Conservation (phyloP, 2,329 filamentous ascomycete genomes). For the Clonostachys byssicola region DNA sequence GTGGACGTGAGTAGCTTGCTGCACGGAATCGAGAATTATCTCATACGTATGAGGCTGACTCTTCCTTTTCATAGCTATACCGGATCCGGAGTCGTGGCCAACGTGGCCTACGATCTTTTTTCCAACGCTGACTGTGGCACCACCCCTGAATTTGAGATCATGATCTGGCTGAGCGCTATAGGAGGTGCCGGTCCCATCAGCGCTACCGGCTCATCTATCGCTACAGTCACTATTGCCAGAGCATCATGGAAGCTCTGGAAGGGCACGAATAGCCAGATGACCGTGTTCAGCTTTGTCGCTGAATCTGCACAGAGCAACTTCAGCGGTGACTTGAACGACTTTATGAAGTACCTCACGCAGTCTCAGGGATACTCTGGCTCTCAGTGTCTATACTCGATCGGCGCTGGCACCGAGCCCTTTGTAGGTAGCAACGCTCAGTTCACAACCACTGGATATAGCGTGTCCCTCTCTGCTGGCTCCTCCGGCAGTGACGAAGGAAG, state of each 20-base stretch:
- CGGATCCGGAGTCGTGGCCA: conserved; percentile 31
- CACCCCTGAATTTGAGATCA: conserved; percentile 50
- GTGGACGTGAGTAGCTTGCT: conserved; percentile 16
- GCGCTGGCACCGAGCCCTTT: conserved; percentile 54
- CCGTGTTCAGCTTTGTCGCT: conserved; percentile 50
- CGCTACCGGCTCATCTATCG: conserved; percentile 37
- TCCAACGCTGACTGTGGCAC: conserved; percentile 25
- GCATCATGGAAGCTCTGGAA: conserved; percentile 51
- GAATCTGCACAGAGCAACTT: conserved; percentile 24
- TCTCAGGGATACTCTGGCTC: conserved; percentile 38
- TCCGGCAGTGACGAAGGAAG: too few relatives aligned
- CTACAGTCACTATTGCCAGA: conserved; percentile 38
- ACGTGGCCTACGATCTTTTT: conserved; percentile 62
- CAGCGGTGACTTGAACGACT: conserved; percentile 50
- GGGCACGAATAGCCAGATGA: conserved; percentile 51
- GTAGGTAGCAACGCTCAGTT: conserved; percentile 32
- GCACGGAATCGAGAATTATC: too few relatives aligned
- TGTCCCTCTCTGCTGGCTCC: too few relatives aligned
- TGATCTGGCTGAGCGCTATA: conserved; percentile 48
- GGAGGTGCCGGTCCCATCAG: conserved; percentile 48
- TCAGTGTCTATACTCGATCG: conserved; percentile 49
- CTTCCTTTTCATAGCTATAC: conserved; percentile 16
- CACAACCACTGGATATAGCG: conserved; percentile 3
- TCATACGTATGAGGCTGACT: too few relatives aligned
- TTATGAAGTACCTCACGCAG: conserved; percentile 48